Evolutionary conservation across 75 land plant genomes (phyloP).

Genomic region (Cunninghamia lanceolata): DNA sequence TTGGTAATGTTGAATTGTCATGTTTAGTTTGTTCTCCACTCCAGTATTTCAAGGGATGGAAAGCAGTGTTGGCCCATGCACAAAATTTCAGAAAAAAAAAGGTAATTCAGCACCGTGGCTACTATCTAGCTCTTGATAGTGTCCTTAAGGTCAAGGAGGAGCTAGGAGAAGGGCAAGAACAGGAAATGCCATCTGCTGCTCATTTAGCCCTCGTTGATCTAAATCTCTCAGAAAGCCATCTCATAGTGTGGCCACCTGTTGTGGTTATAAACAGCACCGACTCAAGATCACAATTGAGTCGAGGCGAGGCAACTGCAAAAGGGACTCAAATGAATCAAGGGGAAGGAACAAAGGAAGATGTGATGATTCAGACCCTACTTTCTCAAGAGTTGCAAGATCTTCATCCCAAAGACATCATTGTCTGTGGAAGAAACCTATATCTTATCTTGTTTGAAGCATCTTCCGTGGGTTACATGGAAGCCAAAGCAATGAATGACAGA

Average conservation of each 20-base stretch:
- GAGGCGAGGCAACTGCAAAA: neutral
- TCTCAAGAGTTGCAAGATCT: slow-evolving; percentile 5
- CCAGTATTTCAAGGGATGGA: slow-evolving; percentile 28
- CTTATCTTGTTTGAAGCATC: slow-evolving; percentile 5
- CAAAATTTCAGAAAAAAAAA: slow-evolving; percentile 21
- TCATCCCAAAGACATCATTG: neutral
- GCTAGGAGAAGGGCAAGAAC: slow-evolving; percentile 11
- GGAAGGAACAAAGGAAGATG: neutral
- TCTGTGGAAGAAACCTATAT: neutral
- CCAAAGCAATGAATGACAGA: slow-evolving; percentile 11
- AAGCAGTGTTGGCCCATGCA: slow-evolving; percentile 30
- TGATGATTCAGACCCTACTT: neutral
- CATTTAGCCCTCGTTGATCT: neutral
- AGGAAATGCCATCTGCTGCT: neutral
- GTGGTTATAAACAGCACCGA: neutral
- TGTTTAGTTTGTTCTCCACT: slow-evolving; percentile 19
- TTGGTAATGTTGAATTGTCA: slow-evolving; percentile 14
- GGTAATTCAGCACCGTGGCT: slow-evolving; percentile 28
- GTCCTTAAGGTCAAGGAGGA: slow-evolving; percentile 9
- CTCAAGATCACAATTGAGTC: neutral
- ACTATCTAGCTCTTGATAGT: slow-evolving; percentile 22
- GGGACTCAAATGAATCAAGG: neutral
- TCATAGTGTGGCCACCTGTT: slow-evolving; percentile 10
- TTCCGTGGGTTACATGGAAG: slow-evolving; percentile 9
- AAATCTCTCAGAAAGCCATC: neutral